phyloP scores from a whole-genome alignment of 441 rosid genomes.

The Capsella rubella region DNA sequence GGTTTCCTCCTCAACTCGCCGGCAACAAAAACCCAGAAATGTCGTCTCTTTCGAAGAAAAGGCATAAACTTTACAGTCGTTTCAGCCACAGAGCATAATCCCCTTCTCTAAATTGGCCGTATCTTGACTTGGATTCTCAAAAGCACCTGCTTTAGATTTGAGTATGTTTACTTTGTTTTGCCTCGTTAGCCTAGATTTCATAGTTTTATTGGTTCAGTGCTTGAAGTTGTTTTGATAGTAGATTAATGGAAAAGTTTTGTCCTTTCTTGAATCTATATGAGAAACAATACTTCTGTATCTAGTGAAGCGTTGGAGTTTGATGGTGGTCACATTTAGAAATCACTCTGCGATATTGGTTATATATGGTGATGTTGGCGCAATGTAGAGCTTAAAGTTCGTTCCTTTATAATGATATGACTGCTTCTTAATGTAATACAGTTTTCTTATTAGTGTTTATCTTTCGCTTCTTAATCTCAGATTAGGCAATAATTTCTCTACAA shows the following conservation, averaged over 20 bases:
- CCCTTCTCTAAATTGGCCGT: neutral
- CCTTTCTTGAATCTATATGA: neutral
- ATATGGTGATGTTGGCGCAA: too few species aligned
- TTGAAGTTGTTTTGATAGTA: neutral
- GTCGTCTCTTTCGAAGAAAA: neutral
- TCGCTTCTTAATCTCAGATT: too few species aligned
- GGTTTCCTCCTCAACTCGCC: neutral
- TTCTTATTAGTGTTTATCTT: too few species aligned
- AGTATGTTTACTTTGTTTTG: neutral
- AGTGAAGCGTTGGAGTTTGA: constrained; percentile 68
- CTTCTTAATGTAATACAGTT: too few species aligned
- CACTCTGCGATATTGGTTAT: too few species aligned
- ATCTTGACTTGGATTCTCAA: neutral
- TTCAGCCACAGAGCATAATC: neutral
- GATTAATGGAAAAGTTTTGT: neutral
- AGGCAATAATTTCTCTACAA: constrained; percentile 9
- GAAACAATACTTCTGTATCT: constrained; percentile 51
- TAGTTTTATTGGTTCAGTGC: neutral
- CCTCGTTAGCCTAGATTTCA: neutral
- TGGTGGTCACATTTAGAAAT: neutral
- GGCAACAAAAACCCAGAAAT: neutral
- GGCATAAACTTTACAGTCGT: neutral
- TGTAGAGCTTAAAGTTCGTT: too few species aligned
- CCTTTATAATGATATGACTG: too few species aligned
- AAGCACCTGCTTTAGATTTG: neutral